Conservation (phyloP, 176 grass and related monocot genomes). For the Avena eriantha region DNA sequence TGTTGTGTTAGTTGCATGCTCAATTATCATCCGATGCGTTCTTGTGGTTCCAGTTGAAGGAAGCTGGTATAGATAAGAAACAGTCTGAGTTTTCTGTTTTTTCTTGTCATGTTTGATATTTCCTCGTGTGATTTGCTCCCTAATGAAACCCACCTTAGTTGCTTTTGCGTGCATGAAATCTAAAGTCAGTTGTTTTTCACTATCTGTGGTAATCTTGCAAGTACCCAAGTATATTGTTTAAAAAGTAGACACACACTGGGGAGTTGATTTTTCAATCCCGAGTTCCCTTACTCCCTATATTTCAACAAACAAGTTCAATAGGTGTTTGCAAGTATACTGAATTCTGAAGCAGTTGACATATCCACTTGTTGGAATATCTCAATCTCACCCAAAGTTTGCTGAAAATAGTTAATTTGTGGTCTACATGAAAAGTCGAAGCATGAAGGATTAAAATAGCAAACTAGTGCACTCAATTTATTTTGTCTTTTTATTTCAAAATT, state of each 20-base stretch:
- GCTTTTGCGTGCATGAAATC: background rate
- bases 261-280: background rate
- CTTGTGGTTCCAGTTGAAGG: constrained; percentile 17
- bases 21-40: constrained; percentile 1
- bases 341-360: background rate
- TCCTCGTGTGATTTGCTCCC: background rate
- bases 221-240: background rate
- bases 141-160: background rate
- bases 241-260: background rate
- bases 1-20: background rate
- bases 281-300: background rate
- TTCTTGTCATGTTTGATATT: constrained; percentile 22
- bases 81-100: constrained; percentile 1
- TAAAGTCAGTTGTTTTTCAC: background rate
- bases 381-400: background rate
- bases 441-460: background rate
- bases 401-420: background rate
- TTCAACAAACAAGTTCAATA: background rate
- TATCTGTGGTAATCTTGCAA: background rate
- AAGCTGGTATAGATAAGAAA: background rate
- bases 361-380: background rate
- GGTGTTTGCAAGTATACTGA: background rate
- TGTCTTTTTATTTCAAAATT: background rate
- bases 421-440: background rate
- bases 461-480: background rate